Percentiles rank a stretch among this genome's conserved stretches.
phyloP scores from a whole-genome alignment of 179 eudicot species.

The Beta lomatogona region DNA sequence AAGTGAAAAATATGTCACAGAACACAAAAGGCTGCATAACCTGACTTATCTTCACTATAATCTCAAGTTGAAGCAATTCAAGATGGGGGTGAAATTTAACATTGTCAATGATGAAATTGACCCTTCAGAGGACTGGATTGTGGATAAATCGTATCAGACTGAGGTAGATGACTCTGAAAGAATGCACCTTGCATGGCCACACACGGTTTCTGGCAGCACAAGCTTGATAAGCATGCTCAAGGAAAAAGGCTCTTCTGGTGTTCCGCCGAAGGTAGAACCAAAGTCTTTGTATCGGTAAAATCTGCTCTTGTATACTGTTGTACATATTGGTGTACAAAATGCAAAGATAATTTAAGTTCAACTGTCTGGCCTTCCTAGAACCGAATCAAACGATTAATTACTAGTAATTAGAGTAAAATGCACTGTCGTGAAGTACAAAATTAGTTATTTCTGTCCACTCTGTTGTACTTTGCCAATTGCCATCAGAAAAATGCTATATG shows the following conservation, averaged over 20 bases:
- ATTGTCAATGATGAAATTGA: slow-evolving; percentile 32
- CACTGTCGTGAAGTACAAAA: not conserved
- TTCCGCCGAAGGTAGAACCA: slow-evolving; percentile 10
- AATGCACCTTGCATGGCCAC: not conserved
- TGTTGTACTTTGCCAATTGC: not conserved
- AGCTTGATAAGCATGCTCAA: not conserved
- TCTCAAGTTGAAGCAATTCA: slow-evolving; percentile 43
- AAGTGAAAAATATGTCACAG: slow-evolving; percentile 31
- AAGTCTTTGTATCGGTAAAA: not conserved
- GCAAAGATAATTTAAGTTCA: not conserved
- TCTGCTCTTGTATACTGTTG: not conserved
- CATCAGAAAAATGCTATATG: not conserved
- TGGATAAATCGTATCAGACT: slow-evolving; percentile 19
- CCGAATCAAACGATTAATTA: not conserved
- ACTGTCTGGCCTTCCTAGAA: not conserved
- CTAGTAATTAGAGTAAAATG: not conserved
- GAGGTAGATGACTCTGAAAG: not conserved
- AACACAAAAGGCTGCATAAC: slow-evolving; percentile 38
- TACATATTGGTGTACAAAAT: not conserved
- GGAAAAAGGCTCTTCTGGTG: not conserved
- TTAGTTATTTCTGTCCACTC: not conserved
- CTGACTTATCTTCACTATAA: slow-evolving; percentile 54
- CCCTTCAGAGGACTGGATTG: slow-evolving; percentile 51
- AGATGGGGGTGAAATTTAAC: slow-evolving; percentile 18
- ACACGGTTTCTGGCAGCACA: not conserved